Evolutionary conservation across 2,329 filamentous ascomycete species (phyloP).

Genomic region (Talaromyces sp.): DNA sequence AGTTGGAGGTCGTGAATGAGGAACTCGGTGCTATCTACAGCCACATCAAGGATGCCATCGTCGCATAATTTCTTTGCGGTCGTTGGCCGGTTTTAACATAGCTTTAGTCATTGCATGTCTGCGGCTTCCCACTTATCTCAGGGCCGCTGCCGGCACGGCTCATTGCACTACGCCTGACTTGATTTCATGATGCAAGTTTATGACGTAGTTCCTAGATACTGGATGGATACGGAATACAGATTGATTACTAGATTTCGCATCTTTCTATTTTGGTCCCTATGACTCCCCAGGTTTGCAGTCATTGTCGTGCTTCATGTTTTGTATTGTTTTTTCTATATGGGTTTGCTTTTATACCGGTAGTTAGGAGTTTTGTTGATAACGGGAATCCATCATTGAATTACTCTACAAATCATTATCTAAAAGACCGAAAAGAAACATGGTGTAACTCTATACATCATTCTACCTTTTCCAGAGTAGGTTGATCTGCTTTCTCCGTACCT

Average conservation of each 20-base stretch:
- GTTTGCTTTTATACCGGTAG: background rate
- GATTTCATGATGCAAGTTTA: background rate
- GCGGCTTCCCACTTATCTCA: background rate
- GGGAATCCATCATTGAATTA: conserved; percentile 1
- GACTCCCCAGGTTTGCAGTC: background rate
- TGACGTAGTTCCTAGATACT: conserved; percentile 2
- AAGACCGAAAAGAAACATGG: background rate
- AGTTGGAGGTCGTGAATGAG: conserved; percentile 44
- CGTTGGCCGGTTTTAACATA: background rate
- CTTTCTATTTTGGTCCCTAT: background rate
- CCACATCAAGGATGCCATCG: conserved; percentile 40
- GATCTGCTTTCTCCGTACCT: conserved; percentile 53
- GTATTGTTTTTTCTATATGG: background rate
- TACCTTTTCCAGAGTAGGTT: conserved; percentile 34
- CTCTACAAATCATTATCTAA: conserved; percentile 8
- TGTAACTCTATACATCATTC: background rate
- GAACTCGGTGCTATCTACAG: conserved; percentile 49
- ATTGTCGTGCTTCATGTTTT: background rate
- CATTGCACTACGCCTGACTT: background rate
- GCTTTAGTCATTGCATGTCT: conserved; percentile 8
- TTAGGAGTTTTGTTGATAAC: conserved; percentile 3
- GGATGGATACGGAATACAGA: conserved; percentile 6
- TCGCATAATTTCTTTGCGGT: conserved; percentile 34
- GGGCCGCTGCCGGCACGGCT: conserved; percentile 3
- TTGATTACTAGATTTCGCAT: conserved; percentile 8